Conservation (phyloP, 441 rosid genomes). For the Croton setiger region DNA sequence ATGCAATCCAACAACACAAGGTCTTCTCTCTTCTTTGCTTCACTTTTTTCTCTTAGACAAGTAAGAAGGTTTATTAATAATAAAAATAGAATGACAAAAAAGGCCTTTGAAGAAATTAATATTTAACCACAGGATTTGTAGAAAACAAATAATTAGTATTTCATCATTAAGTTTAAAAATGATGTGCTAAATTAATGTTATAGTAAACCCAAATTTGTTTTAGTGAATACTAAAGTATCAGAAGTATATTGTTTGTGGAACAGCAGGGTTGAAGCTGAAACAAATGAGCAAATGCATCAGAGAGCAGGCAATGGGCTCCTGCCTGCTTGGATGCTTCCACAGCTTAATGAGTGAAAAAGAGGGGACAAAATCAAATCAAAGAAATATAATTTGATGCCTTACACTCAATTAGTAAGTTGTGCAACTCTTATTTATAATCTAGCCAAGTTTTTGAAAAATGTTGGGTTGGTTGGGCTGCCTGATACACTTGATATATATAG, state of each 20-base stretch:
- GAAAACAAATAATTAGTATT: no score
- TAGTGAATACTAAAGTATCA: not conserved
- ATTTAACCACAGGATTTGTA: no score
- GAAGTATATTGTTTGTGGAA: constrained; percentile 16
- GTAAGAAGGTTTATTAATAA: not conserved
- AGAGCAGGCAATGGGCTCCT: constrained; percentile 26
- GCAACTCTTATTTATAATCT: not conserved
- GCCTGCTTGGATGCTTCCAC: constrained; percentile 58
- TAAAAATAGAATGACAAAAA: no score
- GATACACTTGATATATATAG: not conserved
- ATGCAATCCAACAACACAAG: constrained; percentile 33
- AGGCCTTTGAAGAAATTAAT: no score
- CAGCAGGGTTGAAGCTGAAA: constrained; percentile 27
- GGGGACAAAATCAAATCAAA: not conserved
- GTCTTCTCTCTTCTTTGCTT: constrained; percentile 24
- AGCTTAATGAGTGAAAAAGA: constrained; percentile 18
- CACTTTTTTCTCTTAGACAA: not conserved
- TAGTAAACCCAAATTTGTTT: not conserved
- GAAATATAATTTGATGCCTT: not conserved
- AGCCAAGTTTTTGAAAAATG: not conserved
- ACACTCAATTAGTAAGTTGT: not conserved
- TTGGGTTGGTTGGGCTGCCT: not conserved
- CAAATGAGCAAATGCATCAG: constrained; percentile 8
- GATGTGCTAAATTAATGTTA: no score
- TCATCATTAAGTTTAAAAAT: not conserved